Percentiles rank a stretch among this genome's conserved stretches.
Evolutionary conservation across 179 eudicot genomes (phyloP).

Genomic region (Carnegiea gigantea): DNA sequence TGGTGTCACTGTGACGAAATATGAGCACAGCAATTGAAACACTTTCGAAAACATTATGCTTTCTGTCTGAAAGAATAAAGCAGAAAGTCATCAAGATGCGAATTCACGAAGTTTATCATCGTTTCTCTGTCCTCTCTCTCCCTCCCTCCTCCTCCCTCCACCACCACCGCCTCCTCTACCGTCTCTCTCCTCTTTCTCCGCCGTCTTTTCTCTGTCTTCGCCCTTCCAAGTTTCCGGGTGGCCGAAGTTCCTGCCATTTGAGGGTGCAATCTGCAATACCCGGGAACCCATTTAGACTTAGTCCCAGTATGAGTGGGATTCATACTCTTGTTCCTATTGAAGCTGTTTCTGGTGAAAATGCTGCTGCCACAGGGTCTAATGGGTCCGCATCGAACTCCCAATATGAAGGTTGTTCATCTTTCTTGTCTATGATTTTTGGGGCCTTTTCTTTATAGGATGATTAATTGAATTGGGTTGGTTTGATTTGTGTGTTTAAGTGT

Average conservation of each 20-base stretch:
- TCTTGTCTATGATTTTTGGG: neutral
- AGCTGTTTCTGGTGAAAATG: conserved; percentile 41
- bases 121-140: conserved; percentile 37
- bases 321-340: conserved; percentile 42
- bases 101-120: conserved; percentile 48
- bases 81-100: conserved; percentile 31
- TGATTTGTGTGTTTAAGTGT: neutral
- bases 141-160: conserved; percentile 27
- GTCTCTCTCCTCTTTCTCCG: conserved; percentile 21
- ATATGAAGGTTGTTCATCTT: conserved; percentile 32
- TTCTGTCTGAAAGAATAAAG: conserved; percentile 13
- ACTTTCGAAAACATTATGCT: too few species aligned
- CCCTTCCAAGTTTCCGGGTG: conserved; percentile 21
- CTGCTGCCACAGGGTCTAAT: conserved; percentile 26
- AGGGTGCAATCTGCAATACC: neutral
- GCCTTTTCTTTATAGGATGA: conserved; percentile 3
- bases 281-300: conserved; percentile 17
- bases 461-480: conserved; percentile 14
- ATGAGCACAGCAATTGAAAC: conserved; percentile 8
- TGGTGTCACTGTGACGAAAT: conserved; percentile 1
- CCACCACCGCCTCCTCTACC: conserved; percentile 18
- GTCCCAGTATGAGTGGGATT: conserved; percentile 33
- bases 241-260: conserved; percentile 6
- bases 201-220: conserved; percentile 26
- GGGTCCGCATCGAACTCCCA: conserved; percentile 35